These are phyloP conservation scores for Anthoceros angustus DNA, from an alignment of 225 moss, liverwort and hornwort genomes.

Conservation along the genomic window DNA sequence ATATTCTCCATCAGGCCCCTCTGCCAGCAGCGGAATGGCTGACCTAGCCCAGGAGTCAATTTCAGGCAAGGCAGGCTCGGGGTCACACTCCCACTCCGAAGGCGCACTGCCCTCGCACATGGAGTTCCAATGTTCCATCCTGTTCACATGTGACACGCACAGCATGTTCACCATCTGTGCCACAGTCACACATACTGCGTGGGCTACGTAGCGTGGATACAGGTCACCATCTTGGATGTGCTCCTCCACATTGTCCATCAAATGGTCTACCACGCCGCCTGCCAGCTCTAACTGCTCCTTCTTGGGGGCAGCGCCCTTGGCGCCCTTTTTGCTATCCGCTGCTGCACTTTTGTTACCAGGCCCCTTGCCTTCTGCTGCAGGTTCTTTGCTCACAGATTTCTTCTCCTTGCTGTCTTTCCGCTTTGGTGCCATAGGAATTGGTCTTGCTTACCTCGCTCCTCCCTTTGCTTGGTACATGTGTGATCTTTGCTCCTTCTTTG, in stretches of 20 bases:
- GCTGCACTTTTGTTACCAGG: neutral
- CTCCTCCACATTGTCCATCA: neutral
- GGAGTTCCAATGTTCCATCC: neutral
- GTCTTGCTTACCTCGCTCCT: too few species aligned
- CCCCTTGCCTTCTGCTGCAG: too few species aligned
- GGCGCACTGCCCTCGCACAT: neutral
- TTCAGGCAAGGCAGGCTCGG: neutral
- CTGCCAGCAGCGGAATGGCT: neutral
- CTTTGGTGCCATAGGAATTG: too few species aligned
- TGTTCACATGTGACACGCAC: neutral
- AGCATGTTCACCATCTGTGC: neutral
- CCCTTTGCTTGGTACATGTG: too few species aligned
- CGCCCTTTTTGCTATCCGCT: neutral
- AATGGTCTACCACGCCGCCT: neutral
- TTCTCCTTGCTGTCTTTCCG: too few species aligned
- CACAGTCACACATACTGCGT: neutral
- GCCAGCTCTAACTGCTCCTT: neutral
- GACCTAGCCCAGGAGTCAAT: neutral
- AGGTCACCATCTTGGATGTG: neutral
- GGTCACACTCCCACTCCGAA: neutral
- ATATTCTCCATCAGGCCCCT: neutral
- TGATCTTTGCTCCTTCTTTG: too few species aligned
- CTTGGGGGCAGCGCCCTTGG: neutral
- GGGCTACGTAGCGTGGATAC: neutral
- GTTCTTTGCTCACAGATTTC: too few species aligned